Conservation (phyloP, 1,284 basidiomycete species). For the Pascua guehoae region DNA sequence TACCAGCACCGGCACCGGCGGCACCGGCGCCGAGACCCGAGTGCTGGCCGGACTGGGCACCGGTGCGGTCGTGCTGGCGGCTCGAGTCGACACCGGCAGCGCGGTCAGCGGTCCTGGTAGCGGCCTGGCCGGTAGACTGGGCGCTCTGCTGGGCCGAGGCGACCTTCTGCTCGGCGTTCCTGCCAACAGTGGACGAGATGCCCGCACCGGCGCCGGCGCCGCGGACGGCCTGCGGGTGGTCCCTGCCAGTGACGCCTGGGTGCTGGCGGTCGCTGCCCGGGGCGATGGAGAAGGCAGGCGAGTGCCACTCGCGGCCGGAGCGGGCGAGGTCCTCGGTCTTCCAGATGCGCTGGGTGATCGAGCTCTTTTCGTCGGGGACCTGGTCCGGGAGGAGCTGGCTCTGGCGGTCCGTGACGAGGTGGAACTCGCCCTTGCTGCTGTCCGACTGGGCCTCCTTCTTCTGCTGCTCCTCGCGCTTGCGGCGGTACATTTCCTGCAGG, state of each 20-base stretch:
- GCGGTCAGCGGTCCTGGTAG: too few relatives aligned
- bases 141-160: too few relatives aligned
- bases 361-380: conserved; percentile 26
- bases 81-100: too few relatives aligned
- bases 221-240: neutral
- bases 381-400: conserved; percentile 35
- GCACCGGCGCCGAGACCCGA: too few relatives aligned
- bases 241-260: conserved; percentile 1
- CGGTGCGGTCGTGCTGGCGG: too few relatives aligned
- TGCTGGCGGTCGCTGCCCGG: conserved; percentile 26
- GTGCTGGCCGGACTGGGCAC: too few relatives aligned
- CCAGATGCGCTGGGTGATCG: conserved; percentile 31
- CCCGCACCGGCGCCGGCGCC: neutral
- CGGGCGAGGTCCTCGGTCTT: conserved; percentile 37
- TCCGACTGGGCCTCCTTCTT: conserved; percentile 28
- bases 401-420: conserved; percentile 13
- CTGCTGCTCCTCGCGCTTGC: conserved; percentile 50
- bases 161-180: neutral
- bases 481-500: conserved; percentile 62
- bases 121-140: too few relatives aligned
- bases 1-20: too few relatives aligned
- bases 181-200: neutral
- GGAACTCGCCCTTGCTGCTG: conserved; percentile 13
- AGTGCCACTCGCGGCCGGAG: conserved; percentile 37
- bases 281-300: conserved; percentile 40